Conservation (phyloP, 176 grass and related monocot genomes). For the Neostapfia colusana region DNA sequence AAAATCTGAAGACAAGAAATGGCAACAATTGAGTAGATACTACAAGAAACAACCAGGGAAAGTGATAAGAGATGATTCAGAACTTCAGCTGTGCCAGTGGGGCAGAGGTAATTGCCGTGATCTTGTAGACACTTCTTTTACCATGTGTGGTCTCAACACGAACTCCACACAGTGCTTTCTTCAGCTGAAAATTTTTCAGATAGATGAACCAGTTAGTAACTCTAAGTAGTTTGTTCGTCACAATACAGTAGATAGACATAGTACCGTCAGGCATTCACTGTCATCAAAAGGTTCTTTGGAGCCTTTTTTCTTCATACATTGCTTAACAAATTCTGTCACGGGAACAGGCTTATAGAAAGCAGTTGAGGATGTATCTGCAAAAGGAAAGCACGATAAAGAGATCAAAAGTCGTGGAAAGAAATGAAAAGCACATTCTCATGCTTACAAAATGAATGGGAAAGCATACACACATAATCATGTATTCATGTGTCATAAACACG, state of each 20-base stretch:
- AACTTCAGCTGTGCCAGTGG: slow-evolving; percentile 62
- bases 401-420: not conserved
- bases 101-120: slow-evolving; percentile 55
- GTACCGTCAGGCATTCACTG: slow-evolving; percentile 60
- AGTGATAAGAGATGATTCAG: slow-evolving; percentile 9
- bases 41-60: not conserved
- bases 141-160: slow-evolving; percentile 68
- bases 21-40: not conserved
- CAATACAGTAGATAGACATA: not conserved
- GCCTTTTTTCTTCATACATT: slow-evolving; percentile 33
- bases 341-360: slow-evolving; percentile 58
- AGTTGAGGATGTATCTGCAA: slow-evolving; percentile 68
- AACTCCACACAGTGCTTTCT: slow-evolving; percentile 64
- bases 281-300: slow-evolving; percentile 42
- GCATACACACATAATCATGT: not conserved
- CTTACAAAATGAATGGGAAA: not conserved
- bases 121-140: slow-evolving; percentile 52
- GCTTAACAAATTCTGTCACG: slow-evolving; percentile 45
- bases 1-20: slow-evolving; percentile 60
- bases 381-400: slow-evolving; percentile 24
- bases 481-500: not conserved
- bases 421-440: not conserved
- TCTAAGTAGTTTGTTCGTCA: not conserved
- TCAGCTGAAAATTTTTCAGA: slow-evolving; percentile 45
- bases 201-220: slow-evolving; percentile 9